Evolutionary conservation across 768 basidiomycete species (phyloP).

Genomic region (Pisolithus microcarpus): DNA sequence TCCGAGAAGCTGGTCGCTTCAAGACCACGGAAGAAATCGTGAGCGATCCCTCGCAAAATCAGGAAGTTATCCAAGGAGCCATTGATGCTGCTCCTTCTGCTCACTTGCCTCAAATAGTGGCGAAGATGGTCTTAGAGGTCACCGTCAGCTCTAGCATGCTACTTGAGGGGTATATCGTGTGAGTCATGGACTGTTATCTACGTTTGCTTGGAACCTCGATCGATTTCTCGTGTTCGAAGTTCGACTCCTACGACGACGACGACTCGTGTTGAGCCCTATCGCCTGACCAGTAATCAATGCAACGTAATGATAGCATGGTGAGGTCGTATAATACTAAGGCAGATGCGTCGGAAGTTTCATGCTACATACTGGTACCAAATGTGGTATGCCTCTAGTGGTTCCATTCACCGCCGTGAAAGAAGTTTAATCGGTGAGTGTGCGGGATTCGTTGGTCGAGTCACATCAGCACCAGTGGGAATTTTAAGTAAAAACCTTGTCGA

Average conservation of each 20-base stretch:
- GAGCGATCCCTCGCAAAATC: slow-evolving; percentile 9
- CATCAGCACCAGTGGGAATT: no score
- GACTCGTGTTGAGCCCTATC: no score
- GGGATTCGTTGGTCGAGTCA: no score
- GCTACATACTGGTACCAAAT: no score
- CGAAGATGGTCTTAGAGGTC: slow-evolving; percentile 13
- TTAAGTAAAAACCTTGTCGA: no score
- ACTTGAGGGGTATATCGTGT: slow-evolving; percentile 21
- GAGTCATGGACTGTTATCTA: neutral
- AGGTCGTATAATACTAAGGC: no score
- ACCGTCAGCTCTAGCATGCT: slow-evolving; percentile 15
- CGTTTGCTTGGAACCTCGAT: neutral
- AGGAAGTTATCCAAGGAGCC: slow-evolving; percentile 16
- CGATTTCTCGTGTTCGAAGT: slow-evolving; percentile 4
- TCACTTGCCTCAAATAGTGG: slow-evolving; percentile 18
- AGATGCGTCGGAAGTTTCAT: no score
- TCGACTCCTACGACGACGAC: slow-evolving; percentile 5
- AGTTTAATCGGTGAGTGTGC: no score
- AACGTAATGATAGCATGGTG: no score
- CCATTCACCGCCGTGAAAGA: no score
- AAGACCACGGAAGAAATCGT: slow-evolving; percentile 10
- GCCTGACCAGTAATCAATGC: no score
- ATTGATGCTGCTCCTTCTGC: slow-evolving; percentile 12
- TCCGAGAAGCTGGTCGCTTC: slow-evolving; percentile 22
- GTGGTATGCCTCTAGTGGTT: no score